Base-by-base conservation (phyloP, 257 asterid genomes). In the Solanum gracilifrons region DNA sequence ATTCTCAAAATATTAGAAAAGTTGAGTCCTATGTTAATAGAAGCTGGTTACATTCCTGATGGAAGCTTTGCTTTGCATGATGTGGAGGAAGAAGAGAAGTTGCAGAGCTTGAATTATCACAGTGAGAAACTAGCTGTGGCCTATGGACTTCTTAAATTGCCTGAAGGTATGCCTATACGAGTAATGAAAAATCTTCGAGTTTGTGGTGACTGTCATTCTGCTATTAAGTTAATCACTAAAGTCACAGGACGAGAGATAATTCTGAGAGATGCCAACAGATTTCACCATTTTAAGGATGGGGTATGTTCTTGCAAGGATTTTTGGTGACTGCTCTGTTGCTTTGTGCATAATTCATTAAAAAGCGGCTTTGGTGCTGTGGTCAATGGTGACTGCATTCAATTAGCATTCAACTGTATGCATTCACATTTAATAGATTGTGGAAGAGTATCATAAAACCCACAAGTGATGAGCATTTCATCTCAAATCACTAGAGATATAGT, bases 121-220 rank as follows among this genome's bases (percentile, higher is more conserved):
- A 92, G 96, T 60, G 98, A 94, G 92, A 94, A 92, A 94, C 88
- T 93, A 91, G 98, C 95, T 55, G 95, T 93, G 87, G 93, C 91
- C 4, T 94, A 90, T 90, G 98, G 98, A 68, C 92, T 95, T 82
- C 48, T 94, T 88, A 93, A 91, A 90, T 84, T 93, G 88, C 94
- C 95, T 37, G 93, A 91, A 51, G 95, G 92, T 80, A 86, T 90
- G 58, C 92, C 95, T 82, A 91, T 94, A 86, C 88, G 94, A 69
- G 94, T 93, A 23, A 94, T 92, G 96, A 94, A 93, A 86, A 94
- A 93, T 90, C 92, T 94, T 87, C 90, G 96, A 72, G 92, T 94
- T 77, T 94, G 98, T 90, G 95, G 94, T 86, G 98, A 94, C 84
- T 94, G 96, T 62, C 96, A 93, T 85, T 87, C 94, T 39, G 95